Conservation (phyloP, 805 yeast species). For the Kodamaea hsintzibuensis region DNA sequence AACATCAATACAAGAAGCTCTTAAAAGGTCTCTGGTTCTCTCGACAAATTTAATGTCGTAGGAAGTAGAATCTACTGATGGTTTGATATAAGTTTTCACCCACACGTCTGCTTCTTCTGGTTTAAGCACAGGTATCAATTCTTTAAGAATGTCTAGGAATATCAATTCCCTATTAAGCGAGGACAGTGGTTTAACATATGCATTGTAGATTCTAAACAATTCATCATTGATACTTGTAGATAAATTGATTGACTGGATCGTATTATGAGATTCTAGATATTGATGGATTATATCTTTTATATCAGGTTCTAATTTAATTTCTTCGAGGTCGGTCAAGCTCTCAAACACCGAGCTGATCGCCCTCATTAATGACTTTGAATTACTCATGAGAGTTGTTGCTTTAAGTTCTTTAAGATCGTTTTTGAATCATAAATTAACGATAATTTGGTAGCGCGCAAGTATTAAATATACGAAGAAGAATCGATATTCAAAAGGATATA, state of each 20-base stretch:
- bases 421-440: background rate
- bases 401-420: conserved; percentile 10
- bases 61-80: conserved; percentile 63
- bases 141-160: conserved; percentile 40
- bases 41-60: conserved; percentile 39
- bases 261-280: conserved; percentile 31
- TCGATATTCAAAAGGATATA: no score
- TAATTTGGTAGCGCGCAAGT: background rate
- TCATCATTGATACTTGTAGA: conserved; percentile 36
- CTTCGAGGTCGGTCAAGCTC: conserved; percentile 17
- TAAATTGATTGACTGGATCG: conserved; percentile 28
- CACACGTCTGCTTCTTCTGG: conserved; percentile 42
- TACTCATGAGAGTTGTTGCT: no score
- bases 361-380: conserved; percentile 27
- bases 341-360: conserved; percentile 27
- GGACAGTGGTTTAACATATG: conserved; percentile 27
- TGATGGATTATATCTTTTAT: conserved; percentile 3
- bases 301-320: background rate
- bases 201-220: conserved; percentile 34
- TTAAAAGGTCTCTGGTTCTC: conserved; percentile 29
- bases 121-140: conserved; percentile 32
- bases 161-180: conserved; percentile 33
- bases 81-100: conserved; percentile 48
- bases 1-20: conserved; percentile 13
- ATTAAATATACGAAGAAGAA: no score